Conservation (phyloP, 1,139 yeast genomes). For the Yamadazyma sp. region DNA sequence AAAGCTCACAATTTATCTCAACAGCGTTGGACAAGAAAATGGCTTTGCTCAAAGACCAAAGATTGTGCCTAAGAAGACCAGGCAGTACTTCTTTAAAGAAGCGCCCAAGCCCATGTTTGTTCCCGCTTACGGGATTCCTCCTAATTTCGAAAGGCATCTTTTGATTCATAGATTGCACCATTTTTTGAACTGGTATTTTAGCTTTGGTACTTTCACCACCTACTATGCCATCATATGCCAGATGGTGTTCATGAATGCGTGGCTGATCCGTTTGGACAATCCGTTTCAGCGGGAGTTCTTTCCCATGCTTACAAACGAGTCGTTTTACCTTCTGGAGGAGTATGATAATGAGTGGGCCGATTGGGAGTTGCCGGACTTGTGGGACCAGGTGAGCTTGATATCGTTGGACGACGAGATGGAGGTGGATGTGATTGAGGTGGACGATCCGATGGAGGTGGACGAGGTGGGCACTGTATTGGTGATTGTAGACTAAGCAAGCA, state of each 20-base stretch:
- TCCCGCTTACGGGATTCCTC: conserved; percentile 3
- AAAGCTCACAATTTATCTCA: background rate
- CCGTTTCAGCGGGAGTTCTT: no score
- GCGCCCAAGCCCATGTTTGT: conserved; percentile 1
- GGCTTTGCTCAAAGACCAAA: background rate
- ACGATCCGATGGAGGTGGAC: no score
- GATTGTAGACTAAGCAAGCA: no score
- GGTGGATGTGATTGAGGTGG: no score
- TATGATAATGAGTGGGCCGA: no score
- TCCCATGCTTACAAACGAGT: background rate
- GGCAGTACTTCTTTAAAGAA: no score
- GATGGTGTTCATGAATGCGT: background rate
- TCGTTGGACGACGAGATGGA: no score
- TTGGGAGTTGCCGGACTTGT: no score
- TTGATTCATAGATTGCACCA: background rate
- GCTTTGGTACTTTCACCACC: background rate
- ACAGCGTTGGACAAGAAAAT: conserved; percentile 4
- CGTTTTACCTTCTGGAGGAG: background rate
- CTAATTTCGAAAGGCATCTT: conserved; percentile 2
- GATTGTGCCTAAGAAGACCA: background rate
- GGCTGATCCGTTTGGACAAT: background rate
- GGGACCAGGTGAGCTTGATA: no score
- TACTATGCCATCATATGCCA: background rate
- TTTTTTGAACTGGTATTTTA: background rate
- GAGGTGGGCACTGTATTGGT: no score